These are phyloP conservation scores for Zizania palustris DNA, from an alignment of 202 grass and related monocot genomes.

Conservation along the genomic window DNA sequence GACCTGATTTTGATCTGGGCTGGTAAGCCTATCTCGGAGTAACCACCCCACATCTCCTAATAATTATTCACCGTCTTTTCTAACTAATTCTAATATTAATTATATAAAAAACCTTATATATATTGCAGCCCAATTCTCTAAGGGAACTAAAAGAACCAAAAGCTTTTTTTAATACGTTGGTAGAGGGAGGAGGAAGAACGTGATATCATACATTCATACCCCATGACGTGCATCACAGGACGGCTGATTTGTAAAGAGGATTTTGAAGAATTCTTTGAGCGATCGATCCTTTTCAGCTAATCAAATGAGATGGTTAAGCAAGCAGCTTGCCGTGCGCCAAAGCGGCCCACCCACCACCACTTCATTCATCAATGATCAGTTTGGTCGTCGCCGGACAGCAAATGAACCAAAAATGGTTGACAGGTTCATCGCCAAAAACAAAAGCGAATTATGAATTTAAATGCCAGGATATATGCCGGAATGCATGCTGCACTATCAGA, in stretches of 20 bases:
- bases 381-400: neutral
- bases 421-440: slow-evolving; percentile 11
- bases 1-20: too few relatives aligned
- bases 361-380: neutral
- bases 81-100: too few relatives aligned
- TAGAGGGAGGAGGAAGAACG: neutral
- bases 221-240: neutral
- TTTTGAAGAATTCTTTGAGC: slow-evolving; percentile 17
- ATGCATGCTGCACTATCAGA: neutral
- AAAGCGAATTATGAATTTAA: neutral
- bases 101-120: too few relatives aligned
- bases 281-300: slow-evolving; percentile 26
- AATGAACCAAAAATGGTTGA: neutral
- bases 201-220: neutral
- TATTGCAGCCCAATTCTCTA: neutral
- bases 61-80: too few relatives aligned
- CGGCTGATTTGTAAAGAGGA: slow-evolving; percentile 34
- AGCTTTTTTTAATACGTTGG: slow-evolving; percentile 1
- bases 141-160: neutral
- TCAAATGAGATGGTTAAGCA: neutral
- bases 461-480: neutral
- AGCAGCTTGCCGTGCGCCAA: neutral
- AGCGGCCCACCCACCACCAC: neutral
- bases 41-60: too few relatives aligned
- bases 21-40: too few relatives aligned